Evolutionary conservation across 345 rosid species (phyloP), one percentile per base, ranked within the genome.

Genomic region (Linum trigynum): DNA sequence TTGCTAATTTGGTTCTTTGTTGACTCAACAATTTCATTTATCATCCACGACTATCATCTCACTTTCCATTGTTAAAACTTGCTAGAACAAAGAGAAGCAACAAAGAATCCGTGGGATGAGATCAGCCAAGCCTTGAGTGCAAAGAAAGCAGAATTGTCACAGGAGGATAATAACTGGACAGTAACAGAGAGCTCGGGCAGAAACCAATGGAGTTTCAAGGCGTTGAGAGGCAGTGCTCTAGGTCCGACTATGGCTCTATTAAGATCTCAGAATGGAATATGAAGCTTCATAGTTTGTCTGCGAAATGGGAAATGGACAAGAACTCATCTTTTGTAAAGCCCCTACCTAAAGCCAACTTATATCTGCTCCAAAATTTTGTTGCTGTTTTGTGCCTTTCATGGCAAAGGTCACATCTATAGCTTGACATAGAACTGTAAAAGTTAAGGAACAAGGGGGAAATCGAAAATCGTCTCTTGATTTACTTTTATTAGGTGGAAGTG

Each of bases 161-260:
- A 79, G 61, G 85, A 75, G 55, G 84, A 83, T 71, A 80, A 79
- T 37, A n/a, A 39, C 14, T 82, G 90, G 84, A 78, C 69, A 39
- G 66, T 57, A 59, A 63, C 82, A 43, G 83, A 74, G 74, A 78
- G 75, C 72, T 72, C 91, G 42, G 78, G 80, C 71, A 72, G 75
- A 69, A 77, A 79, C 32, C 62, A 86, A 7, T 79, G 88, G 88
- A 81, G 91, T 32, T 80, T 71, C 76, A 84, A 78, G 84, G 89
- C 80, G 55, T 64, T 78, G 67, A 83, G 97, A 71, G 75, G 96
- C 63, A 82, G 96, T 62, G 92, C 96, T 0, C 69, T 95, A 66
- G 97, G 97, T 72, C 99, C 96, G 12, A 85, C 86, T 2, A 75
- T 91, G 86, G 86, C 91, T 35, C 72, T 84, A 67, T 77, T 95